phyloP scores from a whole-genome alignment of 768 basidiomycete species.

The Aureoboletus auriporus region DNA sequence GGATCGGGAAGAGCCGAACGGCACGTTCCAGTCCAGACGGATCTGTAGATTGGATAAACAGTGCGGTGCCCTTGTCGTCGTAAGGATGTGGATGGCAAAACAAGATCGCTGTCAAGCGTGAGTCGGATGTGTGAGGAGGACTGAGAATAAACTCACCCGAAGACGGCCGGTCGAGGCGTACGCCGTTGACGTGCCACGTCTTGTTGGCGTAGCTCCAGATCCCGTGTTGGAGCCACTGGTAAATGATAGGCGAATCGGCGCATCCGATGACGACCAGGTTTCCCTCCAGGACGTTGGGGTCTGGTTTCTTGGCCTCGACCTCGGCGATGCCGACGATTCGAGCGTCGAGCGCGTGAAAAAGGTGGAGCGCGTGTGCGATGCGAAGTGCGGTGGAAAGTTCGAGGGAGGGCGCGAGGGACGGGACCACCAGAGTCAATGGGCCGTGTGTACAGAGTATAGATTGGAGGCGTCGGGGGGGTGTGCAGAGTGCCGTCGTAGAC shows the following conservation, averaged over 20 bases:
- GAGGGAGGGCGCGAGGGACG: slow-evolving; percentile 28
- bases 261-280: slow-evolving; percentile 61
- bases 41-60: slow-evolving; percentile 64
- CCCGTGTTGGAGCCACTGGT: slow-evolving; percentile 27
- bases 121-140: too few species aligned
- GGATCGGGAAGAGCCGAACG: slow-evolving; percentile 72
- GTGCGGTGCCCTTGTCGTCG: slow-evolving; percentile 29
- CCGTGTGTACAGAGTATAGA: slow-evolving; percentile 53
- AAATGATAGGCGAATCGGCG: slow-evolving; percentile 32
- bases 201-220: slow-evolving; percentile 20
- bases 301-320: slow-evolving; percentile 17
- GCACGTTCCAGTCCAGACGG: slow-evolving; percentile 60
- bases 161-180: slow-evolving; percentile 18
- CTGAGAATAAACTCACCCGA: slow-evolving; percentile 10
- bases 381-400: slow-evolving; percentile 56
- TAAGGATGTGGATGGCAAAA: slow-evolving; percentile 7
- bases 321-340: slow-evolving; percentile 47
- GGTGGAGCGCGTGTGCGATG: slow-evolving; percentile 60
- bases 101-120: too few species aligned
- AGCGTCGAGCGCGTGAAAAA: slow-evolving; percentile 68
- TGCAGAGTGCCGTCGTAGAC: neutral
- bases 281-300: slow-evolving; percentile 23
- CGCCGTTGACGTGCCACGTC: slow-evolving; percentile 10
- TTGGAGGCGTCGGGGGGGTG: slow-evolving; percentile 48
- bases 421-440: slow-evolving; percentile 56